These are phyloP conservation scores for Yamadazyma friedrichii DNA, from an alignment of 1,139 yeast genomes.

Conservation along the genomic window DNA sequence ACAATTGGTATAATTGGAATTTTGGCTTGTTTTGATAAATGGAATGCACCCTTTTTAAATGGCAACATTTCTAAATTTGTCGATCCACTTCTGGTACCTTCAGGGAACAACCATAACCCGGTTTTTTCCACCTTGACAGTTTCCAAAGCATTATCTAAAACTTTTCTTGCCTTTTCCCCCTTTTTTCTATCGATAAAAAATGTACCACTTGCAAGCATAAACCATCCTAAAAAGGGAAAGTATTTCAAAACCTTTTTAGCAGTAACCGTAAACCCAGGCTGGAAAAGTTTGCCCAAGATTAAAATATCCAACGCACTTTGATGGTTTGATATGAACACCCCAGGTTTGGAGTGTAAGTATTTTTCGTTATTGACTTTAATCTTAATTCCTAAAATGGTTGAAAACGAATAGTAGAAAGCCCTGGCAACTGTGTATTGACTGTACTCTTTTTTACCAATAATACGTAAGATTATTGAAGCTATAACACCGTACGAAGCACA, in stretches of 20 bases:
- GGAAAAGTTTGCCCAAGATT: constrained; percentile 78
- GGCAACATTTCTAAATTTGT: constrained; percentile 70
- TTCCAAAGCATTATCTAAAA: constrained; percentile 67
- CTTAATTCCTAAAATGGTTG: constrained; percentile 63
- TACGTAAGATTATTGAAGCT: constrained; percentile 64
- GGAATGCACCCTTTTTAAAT: constrained; percentile 97
- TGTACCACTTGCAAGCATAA: constrained; percentile 85
- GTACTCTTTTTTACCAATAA: constrained; percentile 72
- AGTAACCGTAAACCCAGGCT: constrained; percentile 87
- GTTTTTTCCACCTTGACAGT: constrained; percentile 59
- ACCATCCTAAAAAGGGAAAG: constrained; percentile 96
- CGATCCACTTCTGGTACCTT: constrained; percentile 89
- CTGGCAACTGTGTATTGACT: constrained; percentile 92
- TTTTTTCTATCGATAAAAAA: constrained; percentile 86
- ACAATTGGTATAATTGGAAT: constrained; percentile 88
- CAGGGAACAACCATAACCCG: constrained; percentile 86
- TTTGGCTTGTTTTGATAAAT: constrained; percentile 88
- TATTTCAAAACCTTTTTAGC: constrained; percentile 83
- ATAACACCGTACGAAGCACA: constrained; percentile 76
- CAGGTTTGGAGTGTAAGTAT: constrained; percentile 64
- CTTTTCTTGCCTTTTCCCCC: constrained; percentile 70
- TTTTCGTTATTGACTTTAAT: constrained; percentile 62
- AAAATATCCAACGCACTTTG: constrained; percentile 86
- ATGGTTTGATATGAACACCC: constrained; percentile 84
- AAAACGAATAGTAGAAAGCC: constrained; percentile 64